Conservation (phyloP, 2,329 filamentous ascomycete genomes). For the Aspergillus nomiae region DNA sequence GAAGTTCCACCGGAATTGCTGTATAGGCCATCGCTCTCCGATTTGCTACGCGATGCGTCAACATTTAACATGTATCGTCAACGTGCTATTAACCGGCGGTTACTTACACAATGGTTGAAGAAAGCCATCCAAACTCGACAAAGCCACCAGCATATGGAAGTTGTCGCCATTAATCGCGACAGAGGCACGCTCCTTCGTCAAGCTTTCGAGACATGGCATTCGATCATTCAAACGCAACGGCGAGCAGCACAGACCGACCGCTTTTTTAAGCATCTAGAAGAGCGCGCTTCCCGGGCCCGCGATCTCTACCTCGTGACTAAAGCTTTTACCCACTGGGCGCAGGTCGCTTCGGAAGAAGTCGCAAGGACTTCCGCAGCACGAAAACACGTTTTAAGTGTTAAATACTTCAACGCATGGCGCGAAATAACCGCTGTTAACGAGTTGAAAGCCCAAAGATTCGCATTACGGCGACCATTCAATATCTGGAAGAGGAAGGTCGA, state of each 20-base stretch:
- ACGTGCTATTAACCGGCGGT: constrained; percentile 39
- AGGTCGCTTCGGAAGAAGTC: constrained; percentile 64
- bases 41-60: constrained; percentile 54
- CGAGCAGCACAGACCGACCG: constrained; percentile 51
- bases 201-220: constrained; percentile 55
- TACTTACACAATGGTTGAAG: constrained; percentile 52
- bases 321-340: constrained; percentile 70
- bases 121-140: constrained; percentile 42
- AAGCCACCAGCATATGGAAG: constrained; percentile 41
- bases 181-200: constrained; percentile 53
- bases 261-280: constrained; percentile 60
- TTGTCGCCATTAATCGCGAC: constrained; percentile 54
- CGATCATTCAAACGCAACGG: constrained; percentile 41
- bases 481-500: constrained; percentile 53
- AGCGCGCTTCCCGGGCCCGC: constrained; percentile 63
- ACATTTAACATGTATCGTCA: constrained; percentile 49
- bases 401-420: constrained; percentile 70
- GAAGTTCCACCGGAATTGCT: constrained; percentile 42
- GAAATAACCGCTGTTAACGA: constrained; percentile 65
- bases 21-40: constrained; percentile 53
- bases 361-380: constrained; percentile 68
- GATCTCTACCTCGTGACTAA: constrained; percentile 66
- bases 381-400: constrained; percentile 68
- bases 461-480: constrained; percentile 56
- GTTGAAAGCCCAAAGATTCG: constrained; percentile 53